These are phyloP conservation scores for Sphaerulina vaccinii DNA, from an alignment of 2,329 filamentous ascomycete species.

Conservation along the genomic window DNA sequence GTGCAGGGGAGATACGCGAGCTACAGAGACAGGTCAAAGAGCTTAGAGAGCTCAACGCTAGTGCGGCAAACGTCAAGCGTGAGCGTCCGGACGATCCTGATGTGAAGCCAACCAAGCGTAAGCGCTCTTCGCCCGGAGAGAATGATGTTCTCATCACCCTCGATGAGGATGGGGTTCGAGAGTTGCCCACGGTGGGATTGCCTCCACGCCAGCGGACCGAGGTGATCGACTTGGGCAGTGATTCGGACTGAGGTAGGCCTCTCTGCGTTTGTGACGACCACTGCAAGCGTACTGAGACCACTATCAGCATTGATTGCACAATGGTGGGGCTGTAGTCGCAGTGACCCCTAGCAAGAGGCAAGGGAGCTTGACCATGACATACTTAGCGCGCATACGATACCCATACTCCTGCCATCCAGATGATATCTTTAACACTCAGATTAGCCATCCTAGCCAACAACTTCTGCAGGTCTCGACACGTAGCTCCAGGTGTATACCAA, in stretches of 20 bases:
- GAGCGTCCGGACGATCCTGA: constrained; percentile 17
- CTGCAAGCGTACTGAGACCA: neutral
- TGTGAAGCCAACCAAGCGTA: constrained; percentile 9
- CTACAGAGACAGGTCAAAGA: constrained; percentile 10
- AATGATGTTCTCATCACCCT: neutral
- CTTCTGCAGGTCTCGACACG: too few species aligned
- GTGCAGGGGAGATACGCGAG: constrained; percentile 17
- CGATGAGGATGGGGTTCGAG: constrained; percentile 13
- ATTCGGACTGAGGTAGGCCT: neutral
- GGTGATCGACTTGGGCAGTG: neutral
- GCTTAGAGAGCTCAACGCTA: neutral
- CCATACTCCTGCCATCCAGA: too few species aligned
- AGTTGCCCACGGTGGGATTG: constrained; percentile 8
- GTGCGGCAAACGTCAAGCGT: constrained; percentile 20
- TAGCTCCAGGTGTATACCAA: too few species aligned
- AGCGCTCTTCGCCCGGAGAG: constrained; percentile 14
- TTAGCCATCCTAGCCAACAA: too few species aligned
- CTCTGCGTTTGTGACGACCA: neutral
- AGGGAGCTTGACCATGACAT: too few species aligned
- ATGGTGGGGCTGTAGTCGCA: too few species aligned
- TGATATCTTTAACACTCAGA: too few species aligned
- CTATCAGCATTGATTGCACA: neutral
- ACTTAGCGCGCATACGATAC: too few species aligned
- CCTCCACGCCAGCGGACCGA: neutral
- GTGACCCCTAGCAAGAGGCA: too few species aligned